phyloP scores from a whole-genome alignment of 805 yeast genomes.

The Zygosaccharomyces rouxii region DNA sequence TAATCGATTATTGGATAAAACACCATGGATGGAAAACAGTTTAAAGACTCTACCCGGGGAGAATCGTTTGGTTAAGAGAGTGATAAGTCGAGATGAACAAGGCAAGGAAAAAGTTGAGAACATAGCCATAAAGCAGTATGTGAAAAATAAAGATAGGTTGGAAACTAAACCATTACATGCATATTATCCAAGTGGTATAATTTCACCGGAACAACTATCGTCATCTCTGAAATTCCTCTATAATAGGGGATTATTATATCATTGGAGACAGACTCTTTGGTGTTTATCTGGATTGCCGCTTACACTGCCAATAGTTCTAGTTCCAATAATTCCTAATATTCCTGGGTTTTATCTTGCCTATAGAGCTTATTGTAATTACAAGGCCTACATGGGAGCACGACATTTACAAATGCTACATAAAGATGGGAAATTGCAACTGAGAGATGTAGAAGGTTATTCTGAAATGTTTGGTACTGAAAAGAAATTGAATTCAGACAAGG shows the following conservation, averaged over 20 bases:
- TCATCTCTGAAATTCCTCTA: slow-evolving; percentile 43
- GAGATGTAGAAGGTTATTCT: slow-evolving; percentile 33
- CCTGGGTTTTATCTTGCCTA: slow-evolving; percentile 86
- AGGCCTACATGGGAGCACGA: slow-evolving; percentile 69
- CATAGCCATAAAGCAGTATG: slow-evolving; percentile 18
- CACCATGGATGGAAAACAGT: slow-evolving; percentile 78
- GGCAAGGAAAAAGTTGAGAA: slow-evolving; percentile 14
- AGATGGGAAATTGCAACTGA: slow-evolving; percentile 32
- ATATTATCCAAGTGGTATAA: slow-evolving; percentile 45
- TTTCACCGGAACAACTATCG: slow-evolving; percentile 30
- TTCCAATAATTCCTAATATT: slow-evolving; percentile 86
- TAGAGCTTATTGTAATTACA: slow-evolving; percentile 78
- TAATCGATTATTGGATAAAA: slow-evolving; percentile 49
- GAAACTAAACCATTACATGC: slow-evolving; percentile 38
- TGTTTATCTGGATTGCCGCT: slow-evolving; percentile 66
- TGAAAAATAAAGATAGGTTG: slow-evolving; percentile 13
- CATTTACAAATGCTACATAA: slow-evolving; percentile 59
- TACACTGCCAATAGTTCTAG: slow-evolving; percentile 69
- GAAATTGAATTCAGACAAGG: slow-evolving; percentile 15
- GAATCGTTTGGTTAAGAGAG: slow-evolving; percentile 43
- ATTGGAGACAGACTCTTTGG: slow-evolving; percentile 49
- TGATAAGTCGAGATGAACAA: slow-evolving; percentile 11
- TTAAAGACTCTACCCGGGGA: slow-evolving; percentile 73
- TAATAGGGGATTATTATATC: slow-evolving; percentile 44
- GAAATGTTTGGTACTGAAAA: slow-evolving; percentile 17